phyloP scores from a whole-genome alignment of 2,329 filamentous ascomycete genomes.

The Hymenoscyphus occultus region DNA sequence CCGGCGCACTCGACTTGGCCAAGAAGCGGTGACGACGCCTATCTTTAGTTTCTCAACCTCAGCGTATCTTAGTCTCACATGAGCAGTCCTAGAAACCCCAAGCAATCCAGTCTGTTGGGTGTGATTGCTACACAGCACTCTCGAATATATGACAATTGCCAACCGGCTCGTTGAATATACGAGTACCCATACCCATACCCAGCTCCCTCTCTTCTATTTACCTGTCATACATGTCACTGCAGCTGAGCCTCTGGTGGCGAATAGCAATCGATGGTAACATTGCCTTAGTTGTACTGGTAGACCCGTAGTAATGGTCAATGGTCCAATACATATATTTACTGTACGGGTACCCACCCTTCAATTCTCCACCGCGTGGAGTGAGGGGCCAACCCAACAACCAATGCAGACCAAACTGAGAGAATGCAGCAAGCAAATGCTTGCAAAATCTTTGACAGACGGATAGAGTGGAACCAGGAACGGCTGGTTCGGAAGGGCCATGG shows the following conservation, averaged over 20 bases:
- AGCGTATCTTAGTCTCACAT: not conserved
- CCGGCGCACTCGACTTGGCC: not conserved
- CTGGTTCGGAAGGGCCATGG: not conserved
- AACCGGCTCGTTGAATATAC: not conserved
- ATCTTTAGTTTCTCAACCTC: not conserved
- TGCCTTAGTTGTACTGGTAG: not conserved
- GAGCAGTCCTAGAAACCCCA: not conserved
- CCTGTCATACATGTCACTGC: not conserved
- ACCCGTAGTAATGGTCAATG: not conserved
- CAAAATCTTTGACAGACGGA: constrained; percentile 8
- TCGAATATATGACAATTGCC: not conserved
- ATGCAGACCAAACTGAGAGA: not conserved
- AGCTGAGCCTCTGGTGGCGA: not conserved
- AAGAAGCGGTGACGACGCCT: not conserved
- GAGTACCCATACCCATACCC: not conserved
- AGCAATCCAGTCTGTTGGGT: not conserved
- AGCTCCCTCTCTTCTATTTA: not conserved
- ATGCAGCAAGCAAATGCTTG: constrained; percentile 9
- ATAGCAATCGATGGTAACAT: not conserved
- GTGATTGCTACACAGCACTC: not conserved
- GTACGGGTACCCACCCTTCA: not conserved
- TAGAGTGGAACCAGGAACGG: constrained; percentile 3
- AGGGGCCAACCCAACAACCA: not conserved
- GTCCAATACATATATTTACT: not conserved
- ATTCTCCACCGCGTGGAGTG: not conserved